These are phyloP conservation scores for Alliaria petiolata DNA, from an alignment of 345 rosid species.

Conservation along the genomic window DNA sequence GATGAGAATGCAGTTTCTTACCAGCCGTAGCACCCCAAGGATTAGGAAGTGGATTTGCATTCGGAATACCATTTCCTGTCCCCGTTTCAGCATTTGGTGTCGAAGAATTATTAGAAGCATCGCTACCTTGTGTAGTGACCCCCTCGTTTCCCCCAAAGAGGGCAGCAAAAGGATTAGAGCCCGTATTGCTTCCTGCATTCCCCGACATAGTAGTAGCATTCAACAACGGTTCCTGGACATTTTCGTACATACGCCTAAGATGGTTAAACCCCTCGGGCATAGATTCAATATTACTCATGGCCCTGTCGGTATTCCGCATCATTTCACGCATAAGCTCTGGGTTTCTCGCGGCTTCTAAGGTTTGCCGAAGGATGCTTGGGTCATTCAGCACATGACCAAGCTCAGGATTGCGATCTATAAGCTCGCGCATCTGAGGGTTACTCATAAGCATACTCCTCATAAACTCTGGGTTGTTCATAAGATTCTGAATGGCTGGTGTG, in stretches of 20 bases:
- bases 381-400: constrained; percentile 84
- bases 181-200: constrained; percentile 45
- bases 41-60: constrained; percentile 80
- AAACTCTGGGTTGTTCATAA: constrained; percentile 84
- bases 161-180: constrained; percentile 62
- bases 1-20: constrained; percentile 23
- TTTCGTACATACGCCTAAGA: constrained; percentile 92
- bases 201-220: constrained; percentile 77
- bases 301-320: constrained; percentile 86
- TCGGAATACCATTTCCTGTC: constrained; percentile 57
- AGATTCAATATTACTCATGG: constrained; percentile 87
- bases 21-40: constrained; percentile 67
- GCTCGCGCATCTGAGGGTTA: constrained; percentile 92
- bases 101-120: constrained; percentile 46
- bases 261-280: constrained; percentile 86
- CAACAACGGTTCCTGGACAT: constrained; percentile 81
- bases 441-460: constrained; percentile 75
- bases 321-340: constrained; percentile 96
- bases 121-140: constrained; percentile 34
- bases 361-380: constrained; percentile 75
- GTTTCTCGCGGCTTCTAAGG: constrained; percentile 81
- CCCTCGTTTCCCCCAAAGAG: constrained; percentile 47
- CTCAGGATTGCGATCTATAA: constrained; percentile 89
- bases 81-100: constrained; percentile 44
- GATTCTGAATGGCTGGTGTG: constrained; percentile 70